These are phyloP conservation scores for Globisporangium middletonii DNA, from an alignment of 352 stramenopile species.

Conservation along the genomic window DNA sequence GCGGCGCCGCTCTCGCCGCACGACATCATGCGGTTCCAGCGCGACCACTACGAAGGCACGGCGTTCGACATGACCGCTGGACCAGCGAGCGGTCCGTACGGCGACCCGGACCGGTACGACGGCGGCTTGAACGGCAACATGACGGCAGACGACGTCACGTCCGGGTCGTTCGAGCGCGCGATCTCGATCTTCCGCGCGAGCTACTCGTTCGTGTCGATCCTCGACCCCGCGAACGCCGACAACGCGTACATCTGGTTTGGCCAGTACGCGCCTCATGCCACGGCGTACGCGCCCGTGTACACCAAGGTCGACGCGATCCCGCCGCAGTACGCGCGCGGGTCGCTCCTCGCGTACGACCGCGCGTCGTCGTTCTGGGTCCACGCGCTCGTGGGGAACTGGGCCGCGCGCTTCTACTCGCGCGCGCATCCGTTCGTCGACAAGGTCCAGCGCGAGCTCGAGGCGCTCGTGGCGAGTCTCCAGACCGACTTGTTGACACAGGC, in stretches of 20 bases:
- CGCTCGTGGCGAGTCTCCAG: slow-evolving; percentile 29
- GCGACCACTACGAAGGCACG: slow-evolving; percentile 93
- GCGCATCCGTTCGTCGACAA: slow-evolving; percentile 51
- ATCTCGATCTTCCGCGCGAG: slow-evolving; percentile 93
- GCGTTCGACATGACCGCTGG: slow-evolving; percentile 86
- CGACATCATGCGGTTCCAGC: slow-evolving; percentile 90
- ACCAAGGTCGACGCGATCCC: slow-evolving; percentile 49
- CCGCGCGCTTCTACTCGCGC: slow-evolving; percentile 63
- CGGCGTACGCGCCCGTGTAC: slow-evolving; percentile 89
- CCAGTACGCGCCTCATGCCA: slow-evolving; percentile 86
- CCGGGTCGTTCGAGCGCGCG: slow-evolving; percentile 82
- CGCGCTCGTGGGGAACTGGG: slow-evolving; percentile 85
- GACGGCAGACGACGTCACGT: slow-evolving; percentile 36
- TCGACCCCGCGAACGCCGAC: slow-evolving; percentile 51
- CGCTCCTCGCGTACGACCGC: slow-evolving; percentile 58
- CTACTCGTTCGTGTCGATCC: slow-evolving; percentile 84
- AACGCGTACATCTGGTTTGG: slow-evolving; percentile 82
- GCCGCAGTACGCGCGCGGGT: slow-evolving; percentile 40
- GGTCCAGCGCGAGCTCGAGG: slow-evolving; percentile 57
- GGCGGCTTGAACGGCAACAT: slow-evolving; percentile 35
- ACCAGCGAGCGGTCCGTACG: slow-evolving; percentile 79
- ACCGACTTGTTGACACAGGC: slow-evolving; percentile 31
- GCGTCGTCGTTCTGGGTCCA: slow-evolving; percentile 71
- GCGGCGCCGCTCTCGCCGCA: slow-evolving; percentile 45
- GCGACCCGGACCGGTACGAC: slow-evolving; percentile 89